A percentile compares a stretch with the other conserved stretches of the same genome.
Evolutionary conservation across 108 stramenopile genomes (phyloP).

Genomic region (Cyclostephanos invisitatus): DNA sequence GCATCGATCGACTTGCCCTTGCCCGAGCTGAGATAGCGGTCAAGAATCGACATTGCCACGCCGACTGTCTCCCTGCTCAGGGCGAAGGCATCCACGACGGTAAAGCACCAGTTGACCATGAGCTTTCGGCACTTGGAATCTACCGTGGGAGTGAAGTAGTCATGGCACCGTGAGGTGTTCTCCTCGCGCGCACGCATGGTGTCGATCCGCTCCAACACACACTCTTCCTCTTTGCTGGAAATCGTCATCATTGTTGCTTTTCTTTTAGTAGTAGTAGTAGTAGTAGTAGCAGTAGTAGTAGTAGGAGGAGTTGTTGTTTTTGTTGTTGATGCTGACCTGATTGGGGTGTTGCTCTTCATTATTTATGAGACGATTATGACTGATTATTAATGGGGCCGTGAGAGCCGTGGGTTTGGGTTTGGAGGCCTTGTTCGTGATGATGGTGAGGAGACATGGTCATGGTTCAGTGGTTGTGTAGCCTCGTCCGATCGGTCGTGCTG

Average conservation of each 20-base stretch:
- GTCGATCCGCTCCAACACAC: constrained; percentile 1
- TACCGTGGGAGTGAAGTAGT: constrained; percentile 21
- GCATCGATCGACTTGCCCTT: constrained; percentile 13
- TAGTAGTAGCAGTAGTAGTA: too few relatives aligned
- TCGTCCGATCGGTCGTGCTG: too few relatives aligned
- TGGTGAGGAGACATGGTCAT: too few relatives aligned
- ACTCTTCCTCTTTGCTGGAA: not conserved
- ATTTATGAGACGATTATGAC: too few relatives aligned
- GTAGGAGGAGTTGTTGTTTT: too few relatives aligned
- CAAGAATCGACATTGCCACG: constrained; percentile 30
- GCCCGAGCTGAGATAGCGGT: constrained; percentile 30
- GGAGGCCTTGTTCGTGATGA: too few relatives aligned
- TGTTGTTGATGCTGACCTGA: not conserved
- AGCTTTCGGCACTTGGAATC: constrained; percentile 26
- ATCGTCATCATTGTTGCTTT: not conserved
- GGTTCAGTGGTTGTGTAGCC: too few relatives aligned
- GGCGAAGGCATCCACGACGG: constrained; percentile 22
- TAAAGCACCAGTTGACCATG: constrained; percentile 42
- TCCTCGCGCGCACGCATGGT: constrained; percentile 2
- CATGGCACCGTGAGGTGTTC: not conserved
- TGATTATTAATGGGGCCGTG: too few relatives aligned
- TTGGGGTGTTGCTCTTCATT: not conserved
- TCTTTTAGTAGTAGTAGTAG: too few relatives aligned
- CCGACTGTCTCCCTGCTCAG: constrained; percentile 26
- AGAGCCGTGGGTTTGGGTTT: too few relatives aligned